Evolutionary conservation across 305 asterid species (phyloP).

Genomic region (Fraxinus xanthoxyloides): DNA sequence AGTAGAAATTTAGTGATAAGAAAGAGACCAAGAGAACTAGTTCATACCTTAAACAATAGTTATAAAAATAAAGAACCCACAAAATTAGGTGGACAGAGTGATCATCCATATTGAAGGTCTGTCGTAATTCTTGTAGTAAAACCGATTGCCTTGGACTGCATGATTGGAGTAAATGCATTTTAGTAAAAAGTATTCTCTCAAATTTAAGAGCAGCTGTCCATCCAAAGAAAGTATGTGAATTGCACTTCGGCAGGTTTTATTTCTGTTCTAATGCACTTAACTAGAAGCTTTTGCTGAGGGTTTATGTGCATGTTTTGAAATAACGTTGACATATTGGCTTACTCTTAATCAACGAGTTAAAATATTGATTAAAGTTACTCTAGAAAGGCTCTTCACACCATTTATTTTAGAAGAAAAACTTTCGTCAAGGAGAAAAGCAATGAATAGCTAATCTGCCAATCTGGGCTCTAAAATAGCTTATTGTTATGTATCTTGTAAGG

Average conservation of each 20-base stretch:
- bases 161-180: not conserved
- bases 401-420: not conserved
- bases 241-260: not conserved
- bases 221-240: not conserved
- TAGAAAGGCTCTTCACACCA: not conserved
- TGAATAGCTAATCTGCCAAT: not conserved
- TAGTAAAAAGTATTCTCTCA: not conserved
- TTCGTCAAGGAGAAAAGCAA: not conserved
- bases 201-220: not conserved
- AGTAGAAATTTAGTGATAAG: not conserved
- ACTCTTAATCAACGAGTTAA: not conserved
- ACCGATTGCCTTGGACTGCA: not conserved
- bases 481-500: not conserved
- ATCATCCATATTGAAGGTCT: not conserved
- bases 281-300: not conserved
- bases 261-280: not conserved
- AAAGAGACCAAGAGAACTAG: not conserved
- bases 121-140: not conserved
- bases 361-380: not conserved
- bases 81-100: not conserved
- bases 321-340: conserved; percentile 1
- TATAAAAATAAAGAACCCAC: not conserved
- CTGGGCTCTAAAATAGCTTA: not conserved
- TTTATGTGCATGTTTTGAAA: not conserved
- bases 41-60: not conserved